phyloP scores from a whole-genome alignment of 1,284 basidiomycete genomes.

The Ustilago crameri region DNA sequence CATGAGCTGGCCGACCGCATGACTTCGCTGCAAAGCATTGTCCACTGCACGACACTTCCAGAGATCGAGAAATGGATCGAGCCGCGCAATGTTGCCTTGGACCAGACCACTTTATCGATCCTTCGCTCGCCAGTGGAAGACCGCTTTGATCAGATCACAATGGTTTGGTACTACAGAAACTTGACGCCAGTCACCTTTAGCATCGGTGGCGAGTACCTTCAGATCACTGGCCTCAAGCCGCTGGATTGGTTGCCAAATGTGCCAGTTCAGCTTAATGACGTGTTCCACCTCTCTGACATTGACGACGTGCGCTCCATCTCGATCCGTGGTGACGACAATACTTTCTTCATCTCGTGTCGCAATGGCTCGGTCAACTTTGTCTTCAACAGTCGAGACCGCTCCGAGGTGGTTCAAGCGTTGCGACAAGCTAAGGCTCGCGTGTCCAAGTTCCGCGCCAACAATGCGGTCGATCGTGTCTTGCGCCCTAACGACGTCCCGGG shows the following conservation, averaged over 20 bases:
- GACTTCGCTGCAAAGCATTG: slow-evolving; percentile 36
- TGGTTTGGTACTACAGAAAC: slow-evolving; percentile 64
- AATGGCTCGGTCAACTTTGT: slow-evolving; percentile 60
- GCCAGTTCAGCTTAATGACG: slow-evolving; percentile 52
- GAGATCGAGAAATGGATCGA: slow-evolving; percentile 59
- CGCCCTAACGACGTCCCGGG: slow-evolving; percentile 63
- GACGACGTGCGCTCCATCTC: slow-evolving; percentile 62
- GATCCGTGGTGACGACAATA: slow-evolving; percentile 64
- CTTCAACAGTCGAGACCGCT: slow-evolving; percentile 60
- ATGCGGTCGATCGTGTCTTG: slow-evolving; percentile 51
- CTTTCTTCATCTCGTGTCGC: slow-evolving; percentile 63
- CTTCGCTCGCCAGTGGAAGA: slow-evolving; percentile 41
- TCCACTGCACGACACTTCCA: slow-evolving; percentile 40
- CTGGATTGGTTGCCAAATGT: slow-evolving; percentile 49
- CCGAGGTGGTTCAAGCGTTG: slow-evolving; percentile 61
- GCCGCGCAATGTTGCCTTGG: slow-evolving; percentile 54
- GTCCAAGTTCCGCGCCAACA: slow-evolving; percentile 53
- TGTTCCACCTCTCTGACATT: slow-evolving; percentile 63
- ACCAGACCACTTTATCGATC: slow-evolving; percentile 48
- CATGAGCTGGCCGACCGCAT: slow-evolving; percentile 35
- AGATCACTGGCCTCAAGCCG: slow-evolving; percentile 60
- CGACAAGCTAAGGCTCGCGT: slow-evolving; percentile 63
- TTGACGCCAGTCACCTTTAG: slow-evolving; percentile 60
- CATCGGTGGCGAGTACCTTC: slow-evolving; percentile 59
- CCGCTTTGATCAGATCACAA: slow-evolving; percentile 56